Evolutionary conservation across 176 grass and related monocot species (phyloP).

Genomic region (Oryza glaberrima): DNA sequence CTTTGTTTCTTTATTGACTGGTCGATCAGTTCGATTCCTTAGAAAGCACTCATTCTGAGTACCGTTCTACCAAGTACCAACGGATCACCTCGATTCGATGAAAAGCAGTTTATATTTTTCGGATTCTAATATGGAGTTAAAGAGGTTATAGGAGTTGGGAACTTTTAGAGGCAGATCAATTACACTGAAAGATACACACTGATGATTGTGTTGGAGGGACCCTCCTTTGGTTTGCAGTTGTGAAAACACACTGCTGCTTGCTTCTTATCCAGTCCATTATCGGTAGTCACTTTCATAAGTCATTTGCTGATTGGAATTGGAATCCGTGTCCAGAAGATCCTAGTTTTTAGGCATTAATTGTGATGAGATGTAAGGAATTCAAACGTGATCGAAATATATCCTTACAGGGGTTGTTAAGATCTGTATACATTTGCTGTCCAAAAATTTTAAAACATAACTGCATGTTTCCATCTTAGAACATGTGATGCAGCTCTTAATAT

Average conservation of each 20-base stretch:
- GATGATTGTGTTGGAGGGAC: conserved; percentile 10
- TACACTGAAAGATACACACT: background rate
- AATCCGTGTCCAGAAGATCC: background rate
- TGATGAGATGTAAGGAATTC: background rate
- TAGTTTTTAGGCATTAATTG: conserved; percentile 23
- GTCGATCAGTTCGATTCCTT: background rate
- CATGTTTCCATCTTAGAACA: background rate
- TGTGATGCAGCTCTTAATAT: background rate
- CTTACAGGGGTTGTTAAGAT: conserved; percentile 15
- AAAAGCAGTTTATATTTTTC: background rate
- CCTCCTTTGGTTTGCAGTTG: background rate
- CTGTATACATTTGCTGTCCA: background rate
- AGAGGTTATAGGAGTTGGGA: background rate
- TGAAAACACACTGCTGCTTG: conserved; percentile 13
- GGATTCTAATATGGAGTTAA: background rate
- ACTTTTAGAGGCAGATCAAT: conserved; percentile 6
- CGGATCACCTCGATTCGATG: background rate
- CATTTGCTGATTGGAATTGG: conserved; percentile 27
- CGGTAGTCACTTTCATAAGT: conserved; percentile 11
- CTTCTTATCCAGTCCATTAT: conserved; percentile 30
- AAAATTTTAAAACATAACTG: background rate
- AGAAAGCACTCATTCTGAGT: background rate
- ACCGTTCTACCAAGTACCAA: background rate
- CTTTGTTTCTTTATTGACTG: background rate
- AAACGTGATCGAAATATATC: conserved; percentile 4